phyloP scores from a whole-genome alignment of 352 stramenopile species.

The Globisporangium irregulare region DNA sequence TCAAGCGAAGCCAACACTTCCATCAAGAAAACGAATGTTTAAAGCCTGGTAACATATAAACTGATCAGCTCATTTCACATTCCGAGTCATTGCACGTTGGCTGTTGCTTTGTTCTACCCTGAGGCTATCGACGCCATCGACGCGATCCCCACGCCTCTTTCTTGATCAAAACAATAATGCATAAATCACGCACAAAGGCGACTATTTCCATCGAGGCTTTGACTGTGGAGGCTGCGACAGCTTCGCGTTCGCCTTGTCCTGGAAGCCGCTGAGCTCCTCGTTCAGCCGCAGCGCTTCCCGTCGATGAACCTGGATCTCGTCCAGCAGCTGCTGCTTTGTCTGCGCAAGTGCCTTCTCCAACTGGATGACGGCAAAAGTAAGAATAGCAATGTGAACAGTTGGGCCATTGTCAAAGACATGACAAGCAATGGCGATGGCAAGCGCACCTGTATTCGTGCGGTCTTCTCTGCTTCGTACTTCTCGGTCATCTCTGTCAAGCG shows the following conservation, averaged over 20 bases:
- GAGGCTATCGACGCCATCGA: not conserved
- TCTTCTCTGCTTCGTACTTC: constrained; percentile 63
- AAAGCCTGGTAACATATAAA: not conserved
- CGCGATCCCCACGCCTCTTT: not conserved
- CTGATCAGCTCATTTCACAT: not conserved
- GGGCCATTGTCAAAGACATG: not conserved
- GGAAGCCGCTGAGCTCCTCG: not conserved
- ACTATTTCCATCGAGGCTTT: constrained; percentile 4
- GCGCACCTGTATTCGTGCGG: constrained; percentile 27
- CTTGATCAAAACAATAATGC: not conserved
- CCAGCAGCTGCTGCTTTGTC: constrained; percentile 6
- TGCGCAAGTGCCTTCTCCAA: not conserved
- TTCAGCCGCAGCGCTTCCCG: not conserved
- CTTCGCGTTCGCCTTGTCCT: not conserved
- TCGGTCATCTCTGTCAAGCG: constrained; percentile 22
- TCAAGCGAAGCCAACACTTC: no score
- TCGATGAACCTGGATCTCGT: not conserved
- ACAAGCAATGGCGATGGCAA: not conserved
- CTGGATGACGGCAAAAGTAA: not conserved
- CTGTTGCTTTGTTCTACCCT: not conserved
- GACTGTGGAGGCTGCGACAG: not conserved
- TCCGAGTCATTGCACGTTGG: not conserved
- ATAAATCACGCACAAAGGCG: not conserved
- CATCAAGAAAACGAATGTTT: no score
- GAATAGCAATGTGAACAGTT: not conserved